Evolutionary conservation across 495 filamentous ascomycete genomes (phyloP).

Genomic region (Polyplosphaeria fusca): DNA sequence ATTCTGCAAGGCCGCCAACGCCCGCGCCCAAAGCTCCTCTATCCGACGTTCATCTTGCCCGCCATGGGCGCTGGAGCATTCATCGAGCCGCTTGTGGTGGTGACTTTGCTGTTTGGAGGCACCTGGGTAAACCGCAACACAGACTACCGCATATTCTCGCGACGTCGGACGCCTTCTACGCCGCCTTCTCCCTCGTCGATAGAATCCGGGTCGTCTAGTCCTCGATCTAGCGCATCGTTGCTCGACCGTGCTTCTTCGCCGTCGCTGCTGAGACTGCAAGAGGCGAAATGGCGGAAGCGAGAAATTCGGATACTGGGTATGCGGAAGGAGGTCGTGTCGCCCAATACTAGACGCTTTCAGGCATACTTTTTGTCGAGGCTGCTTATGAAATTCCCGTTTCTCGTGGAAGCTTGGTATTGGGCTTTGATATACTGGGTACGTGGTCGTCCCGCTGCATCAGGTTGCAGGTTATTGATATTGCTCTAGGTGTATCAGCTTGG

Average conservation of each 20-base stretch:
- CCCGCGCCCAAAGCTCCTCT: no score
- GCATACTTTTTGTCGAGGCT: slow-evolving; percentile 55
- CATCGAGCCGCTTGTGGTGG: slow-evolving; percentile 54
- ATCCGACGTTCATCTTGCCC: no score
- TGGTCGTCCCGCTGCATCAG: neutral
- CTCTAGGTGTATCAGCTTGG: slow-evolving; percentile 59
- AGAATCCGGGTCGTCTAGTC: slow-evolving; percentile 27
- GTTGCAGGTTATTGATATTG: neutral
- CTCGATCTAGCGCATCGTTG: slow-evolving; percentile 15
- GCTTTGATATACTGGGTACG: slow-evolving; percentile 62
- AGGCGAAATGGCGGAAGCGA: slow-evolving; percentile 46
- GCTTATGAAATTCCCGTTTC: slow-evolving; percentile 67
- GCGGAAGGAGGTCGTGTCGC: slow-evolving; percentile 47
- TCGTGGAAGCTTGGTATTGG: slow-evolving; percentile 83
- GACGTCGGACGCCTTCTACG: neutral
- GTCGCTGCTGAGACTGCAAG: slow-evolving; percentile 30
- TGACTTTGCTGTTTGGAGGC: slow-evolving; percentile 56
- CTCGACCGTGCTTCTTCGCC: slow-evolving; percentile 36
- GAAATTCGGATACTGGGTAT: slow-evolving; percentile 42
- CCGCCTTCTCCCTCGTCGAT: slow-evolving; percentile 18
- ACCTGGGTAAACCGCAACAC: slow-evolving; percentile 56
- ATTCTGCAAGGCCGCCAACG: no score
- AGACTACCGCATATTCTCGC: slow-evolving; percentile 24
- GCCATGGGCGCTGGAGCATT: slow-evolving; percentile 55
- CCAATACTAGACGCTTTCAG: slow-evolving; percentile 54